Conservation (phyloP, 169 alveolate species). For the Besnoitia besnoiti region DNA sequence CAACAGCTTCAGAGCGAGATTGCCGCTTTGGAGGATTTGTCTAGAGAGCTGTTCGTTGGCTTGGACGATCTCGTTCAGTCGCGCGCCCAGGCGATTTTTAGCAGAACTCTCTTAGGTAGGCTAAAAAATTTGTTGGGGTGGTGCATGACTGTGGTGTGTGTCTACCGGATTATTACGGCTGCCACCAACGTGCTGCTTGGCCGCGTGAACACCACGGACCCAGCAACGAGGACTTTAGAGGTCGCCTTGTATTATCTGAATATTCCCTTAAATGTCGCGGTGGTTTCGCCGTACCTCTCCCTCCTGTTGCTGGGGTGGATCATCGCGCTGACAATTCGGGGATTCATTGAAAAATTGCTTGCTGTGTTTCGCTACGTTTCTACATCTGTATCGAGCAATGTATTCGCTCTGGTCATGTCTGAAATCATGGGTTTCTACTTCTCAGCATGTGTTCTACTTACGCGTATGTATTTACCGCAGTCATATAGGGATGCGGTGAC, state of each 20-base stretch:
- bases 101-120: slow-evolving; percentile 38
- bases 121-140: slow-evolving; percentile 51
- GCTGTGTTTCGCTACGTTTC: slow-evolving; percentile 61
- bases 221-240: slow-evolving; percentile 46
- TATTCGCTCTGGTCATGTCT: slow-evolving; percentile 65
- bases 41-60: slow-evolving; percentile 51
- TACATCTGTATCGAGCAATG: slow-evolving; percentile 61
- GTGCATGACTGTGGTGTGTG: slow-evolving; percentile 64
- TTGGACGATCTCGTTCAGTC: slow-evolving; percentile 52
- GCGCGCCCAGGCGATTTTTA: slow-evolving; percentile 46
- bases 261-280: slow-evolving; percentile 48
- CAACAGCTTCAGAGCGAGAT: slow-evolving; percentile 52
- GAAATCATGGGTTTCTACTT: slow-evolving; percentile 67
- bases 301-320: slow-evolving; percentile 59
- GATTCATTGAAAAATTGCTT: slow-evolving; percentile 60
- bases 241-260: slow-evolving; percentile 39
- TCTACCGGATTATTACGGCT: slow-evolving; percentile 54
- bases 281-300: slow-evolving; percentile 58
- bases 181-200: slow-evolving; percentile 53
- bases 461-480: slow-evolving; percentile 63
- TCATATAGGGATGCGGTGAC: slow-evolving; percentile 60
- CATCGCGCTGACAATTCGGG: slow-evolving; percentile 64
- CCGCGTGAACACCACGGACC: slow-evolving; percentile 54
- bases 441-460: slow-evolving; percentile 67
- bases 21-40: slow-evolving; percentile 48